Evolutionary conservation across 2,329 filamentous ascomycete genomes (phyloP), one percentile per base, ranked within the genome.

Genomic region (Cercospora janseana): DNA sequence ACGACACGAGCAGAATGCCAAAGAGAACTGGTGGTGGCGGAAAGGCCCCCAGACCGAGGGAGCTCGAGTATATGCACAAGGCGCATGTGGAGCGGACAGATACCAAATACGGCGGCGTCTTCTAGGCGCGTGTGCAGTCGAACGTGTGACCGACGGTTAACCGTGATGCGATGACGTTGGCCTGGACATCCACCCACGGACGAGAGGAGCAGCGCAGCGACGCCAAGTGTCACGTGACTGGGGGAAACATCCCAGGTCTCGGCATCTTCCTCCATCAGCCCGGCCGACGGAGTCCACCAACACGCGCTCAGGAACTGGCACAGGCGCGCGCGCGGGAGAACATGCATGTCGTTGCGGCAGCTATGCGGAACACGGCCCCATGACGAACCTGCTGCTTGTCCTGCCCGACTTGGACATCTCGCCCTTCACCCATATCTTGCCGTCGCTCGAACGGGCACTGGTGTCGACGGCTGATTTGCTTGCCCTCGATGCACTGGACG

Each of bases 301-400:
- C 15, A 40, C 7, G n/a, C 16, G 10, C 23, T n/a, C 38, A 10
- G 15, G 38, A 13, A 34, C 20, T 10, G 31, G n/a, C n/a, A 34
- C 31, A 15, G 15, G 6, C 32, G 15, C 32, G 26, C 8, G n/a
- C n/a, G 15, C 16, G n/a, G 16, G 10, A n/a, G 20, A 41, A 28
- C 27, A 45, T 5, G 27, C 34, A 26, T 28, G 23, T 26, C 4
- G 16, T 31, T 42, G 49, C 49, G 49, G 41, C 55, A 56, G 61
- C 54, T 55, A 59, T 62, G 60, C 53, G 58, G 49, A 40, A 29
- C 21, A 3, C 12, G 18, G 53, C 69, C 73, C 41, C 46, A 94
- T 94, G 88, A 89, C 85, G 63, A 92, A 97, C 80, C 82, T 97
- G 66, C 79, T 85, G 66, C 80, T 82, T 66, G 82, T 94, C 67